Base-by-base conservation (phyloP, 495 filamentous ascomycete species). In the Diplogelasinospora grovesii region DNA sequence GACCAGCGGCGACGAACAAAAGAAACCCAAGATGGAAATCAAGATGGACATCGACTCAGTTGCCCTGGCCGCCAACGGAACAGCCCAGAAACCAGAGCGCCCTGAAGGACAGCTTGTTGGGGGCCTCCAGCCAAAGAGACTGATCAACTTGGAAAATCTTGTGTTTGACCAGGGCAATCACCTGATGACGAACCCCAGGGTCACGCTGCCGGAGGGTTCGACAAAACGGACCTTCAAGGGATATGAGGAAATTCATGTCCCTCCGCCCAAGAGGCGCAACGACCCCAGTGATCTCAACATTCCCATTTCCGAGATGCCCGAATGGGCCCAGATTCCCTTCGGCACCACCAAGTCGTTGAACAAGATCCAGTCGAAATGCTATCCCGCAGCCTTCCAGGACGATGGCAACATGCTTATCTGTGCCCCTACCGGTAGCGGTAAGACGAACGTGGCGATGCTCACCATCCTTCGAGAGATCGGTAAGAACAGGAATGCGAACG, bases 381-480 rank as follows among this genome's bases (percentile, higher is more conserved):
- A 77, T 54, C 86, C 89, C 2, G 74, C 82, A 1, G 92, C 92
- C 1, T 99, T 99, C 57, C 75, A 86, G 33, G 85, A 95, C 44
- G 92, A 99, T 65, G 89, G 86, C 1, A 99, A 99, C 58, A 85
- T 97, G 81, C 81, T 99, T 13, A 81, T 99, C 50, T 99, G 92
- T 64, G 92, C 92, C 4, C 92, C 92, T 0, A 99, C 92, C 13
- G 92, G 92, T 41, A 95, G 88, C 54, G 92, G 92, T 54, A 99
- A 99, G 66, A 99, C 92, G 8, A 99, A 99, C 56, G 92, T 99
- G 45, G 92, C 89, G 20, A 96, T 99, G 93, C 75, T 99, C 26
- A 79, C 89, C 5, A 95, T 99, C 39, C 75, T 97, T 8, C 83
- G 93, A 28, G 92, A 99, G 59, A 92, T 99, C 49, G 93, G 92